Evolutionary conservation across 768 basidiomycete genomes (phyloP).

Genomic region (Tylopilus sp.): DNA sequence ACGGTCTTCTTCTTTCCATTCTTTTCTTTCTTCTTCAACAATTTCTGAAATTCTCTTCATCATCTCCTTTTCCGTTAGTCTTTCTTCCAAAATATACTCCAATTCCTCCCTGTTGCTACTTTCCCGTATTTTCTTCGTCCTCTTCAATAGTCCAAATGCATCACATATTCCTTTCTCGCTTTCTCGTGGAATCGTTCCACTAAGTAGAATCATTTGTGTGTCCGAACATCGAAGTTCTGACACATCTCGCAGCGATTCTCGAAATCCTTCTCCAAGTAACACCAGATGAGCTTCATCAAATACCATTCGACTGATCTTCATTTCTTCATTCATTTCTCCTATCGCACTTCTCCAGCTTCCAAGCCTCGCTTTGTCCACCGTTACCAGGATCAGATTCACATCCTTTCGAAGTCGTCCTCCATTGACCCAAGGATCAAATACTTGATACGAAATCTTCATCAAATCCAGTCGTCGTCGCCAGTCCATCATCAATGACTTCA

Average conservation of each 20-base stretch:
- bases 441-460: background rate
- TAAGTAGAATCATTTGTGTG: background rate
- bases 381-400: background rate
- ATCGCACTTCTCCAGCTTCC: background rate
- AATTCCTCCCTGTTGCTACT: background rate
- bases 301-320: background rate
- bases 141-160: background rate
- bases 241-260: background rate
- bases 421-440: too few relatives aligned
- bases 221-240: background rate
- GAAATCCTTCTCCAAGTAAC: background rate
- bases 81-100: background rate
- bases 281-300: background rate
- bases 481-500: background rate
- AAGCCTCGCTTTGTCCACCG: background rate
- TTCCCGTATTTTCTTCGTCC: background rate
- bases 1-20: background rate
- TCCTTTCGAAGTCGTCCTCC: background rate
- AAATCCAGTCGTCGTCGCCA: background rate
- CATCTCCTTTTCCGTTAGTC: too few relatives aligned
- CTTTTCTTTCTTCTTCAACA: background rate
- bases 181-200: background rate
- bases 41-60: background rate
- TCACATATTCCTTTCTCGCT: background rate
- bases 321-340: background rate